Base-by-base conservation (phyloP, 768 basidiomycete species). In the Scleroderma bovista region DNA sequence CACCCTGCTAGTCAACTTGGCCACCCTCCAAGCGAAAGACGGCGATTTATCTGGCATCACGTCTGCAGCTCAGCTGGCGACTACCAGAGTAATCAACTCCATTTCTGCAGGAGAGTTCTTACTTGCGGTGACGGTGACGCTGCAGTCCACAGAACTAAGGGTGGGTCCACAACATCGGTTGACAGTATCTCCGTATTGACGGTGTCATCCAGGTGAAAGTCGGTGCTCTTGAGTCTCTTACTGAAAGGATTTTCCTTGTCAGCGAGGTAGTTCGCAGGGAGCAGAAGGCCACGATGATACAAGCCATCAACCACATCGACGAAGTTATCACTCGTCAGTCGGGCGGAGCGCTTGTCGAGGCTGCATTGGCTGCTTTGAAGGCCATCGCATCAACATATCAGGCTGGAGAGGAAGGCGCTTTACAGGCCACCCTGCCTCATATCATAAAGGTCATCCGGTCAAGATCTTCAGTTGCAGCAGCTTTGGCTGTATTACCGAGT, bases 71-170 rank as follows among this genome's bases (percentile, higher is more conserved):
- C 76, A 79, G 23, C 55, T 63, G 16, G 74, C 81, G 3, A 67
- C 90, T 44, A 73, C 69, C 15, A 76, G 72, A 41, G 69, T 79
- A 2, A 74, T 92, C 46, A 72, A 65, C 20, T 76, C 81, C 38
- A 83, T 94, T 69, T 76, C 85, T 8, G 91, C 84, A 2, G 63
- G 69, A 26, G 79, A 85, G 56, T 94, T 95, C 67, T 68, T 88
- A 46, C 59, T 64, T 23, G 75, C 86, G 6, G 68, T 81, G 6
- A 49, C 77, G 17, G 67, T 72, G 2, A 81, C 89, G 68, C 58
- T 89, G 12, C 65, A 73, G 24, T 81, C 77, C 4, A 70, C 73
- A 2, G 76, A 86, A 37, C 48, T 62, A 23, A 68, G 69, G 61
- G 88, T 88, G 51, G 55, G 78, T 51, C 11, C 31, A 9, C 19